phyloP scores from a whole-genome alignment of 352 stramenopile species.

The Plasmopara viticola region DNA sequence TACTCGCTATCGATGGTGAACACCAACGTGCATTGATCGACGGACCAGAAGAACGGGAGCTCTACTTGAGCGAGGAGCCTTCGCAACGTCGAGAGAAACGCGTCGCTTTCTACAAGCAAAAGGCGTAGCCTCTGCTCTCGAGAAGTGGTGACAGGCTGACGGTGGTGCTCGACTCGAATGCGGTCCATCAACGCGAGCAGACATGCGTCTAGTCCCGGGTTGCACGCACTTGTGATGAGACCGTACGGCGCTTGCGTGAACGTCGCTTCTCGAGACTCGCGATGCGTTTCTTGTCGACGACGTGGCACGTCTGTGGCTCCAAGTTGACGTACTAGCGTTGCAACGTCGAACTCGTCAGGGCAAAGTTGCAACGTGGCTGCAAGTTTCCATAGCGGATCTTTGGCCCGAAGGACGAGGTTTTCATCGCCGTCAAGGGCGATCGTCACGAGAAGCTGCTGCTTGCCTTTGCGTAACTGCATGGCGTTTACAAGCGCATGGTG shows the following conservation, averaged over 20 bases:
- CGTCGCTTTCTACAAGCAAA: slow-evolving; percentile 41
- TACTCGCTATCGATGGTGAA: slow-evolving; percentile 59
- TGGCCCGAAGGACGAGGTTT: slow-evolving; percentile 34
- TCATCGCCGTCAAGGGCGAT: slow-evolving; percentile 23
- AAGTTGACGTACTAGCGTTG: slow-evolving; percentile 24
- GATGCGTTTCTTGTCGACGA: slow-evolving; percentile 14
- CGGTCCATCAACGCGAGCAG: slow-evolving; percentile 32
- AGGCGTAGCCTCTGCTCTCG: slow-evolving; percentile 28
- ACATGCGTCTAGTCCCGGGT: slow-evolving; percentile 29
- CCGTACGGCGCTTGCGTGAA: slow-evolving; percentile 22
- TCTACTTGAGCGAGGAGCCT: slow-evolving; percentile 31
- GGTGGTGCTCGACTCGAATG: slow-evolving; percentile 24
- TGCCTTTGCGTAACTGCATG: slow-evolving; percentile 31
- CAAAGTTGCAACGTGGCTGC: slow-evolving; percentile 42
- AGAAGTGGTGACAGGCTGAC: slow-evolving; percentile 4
- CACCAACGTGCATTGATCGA: slow-evolving; percentile 42
- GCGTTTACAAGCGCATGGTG: slow-evolving; percentile 35
- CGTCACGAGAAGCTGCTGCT: slow-evolving; percentile 42
- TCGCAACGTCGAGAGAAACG: slow-evolving; percentile 44
- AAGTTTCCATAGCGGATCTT: slow-evolving; percentile 54
- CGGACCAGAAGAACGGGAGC: slow-evolving; percentile 63
- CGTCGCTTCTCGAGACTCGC: slow-evolving; percentile 17
- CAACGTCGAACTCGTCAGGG: slow-evolving; percentile 41
- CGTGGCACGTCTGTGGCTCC: slow-evolving; percentile 1
- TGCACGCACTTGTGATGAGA: slow-evolving; percentile 35